A percentile compares a stretch with the other conserved stretches of the same genome.
Conservation (phyloP, 371 early-diverging fungal species). For the Mortierella sp. region DNA sequence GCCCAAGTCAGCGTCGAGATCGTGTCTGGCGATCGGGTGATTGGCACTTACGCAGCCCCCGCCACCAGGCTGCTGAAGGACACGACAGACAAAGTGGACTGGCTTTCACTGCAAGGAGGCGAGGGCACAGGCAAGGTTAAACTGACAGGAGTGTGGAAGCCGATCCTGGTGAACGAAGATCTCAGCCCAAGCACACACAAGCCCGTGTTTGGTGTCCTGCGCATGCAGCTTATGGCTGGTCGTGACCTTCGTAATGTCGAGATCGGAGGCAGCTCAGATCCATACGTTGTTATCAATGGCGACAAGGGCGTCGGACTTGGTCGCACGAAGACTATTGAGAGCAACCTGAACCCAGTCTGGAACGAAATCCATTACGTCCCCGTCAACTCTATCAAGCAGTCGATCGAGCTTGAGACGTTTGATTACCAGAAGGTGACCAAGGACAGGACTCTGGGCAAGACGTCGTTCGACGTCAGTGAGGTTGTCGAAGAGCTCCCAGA, state of each 20-base stretch:
- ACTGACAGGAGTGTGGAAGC: conserved; percentile 67
- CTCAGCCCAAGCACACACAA: conserved; percentile 58
- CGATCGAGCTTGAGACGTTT: conserved; percentile 78
- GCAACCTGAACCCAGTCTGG: conserved; percentile 87
- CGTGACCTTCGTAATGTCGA: conserved; percentile 56
- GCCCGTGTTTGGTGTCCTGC: conserved; percentile 84
- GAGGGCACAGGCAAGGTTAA: conserved; percentile 56
- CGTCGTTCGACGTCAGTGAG: conserved; percentile 58
- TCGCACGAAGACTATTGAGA: conserved; percentile 76
- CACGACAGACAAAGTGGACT: conserved; percentile 58
- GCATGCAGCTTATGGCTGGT: conserved; percentile 80
- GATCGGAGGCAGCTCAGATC: conserved; percentile 78
- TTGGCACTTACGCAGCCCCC: conserved; percentile 28
- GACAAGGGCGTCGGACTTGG: conserved; percentile 64
- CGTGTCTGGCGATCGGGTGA: conserved; percentile 27
- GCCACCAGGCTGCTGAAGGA: conserved; percentile 40
- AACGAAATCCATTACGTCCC: conserved; percentile 83
- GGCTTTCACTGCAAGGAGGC: conserved; percentile 59
- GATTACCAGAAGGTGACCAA: conserved; percentile 75
- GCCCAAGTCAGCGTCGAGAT: conserved; percentile 39
- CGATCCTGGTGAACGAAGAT: conserved; percentile 63
- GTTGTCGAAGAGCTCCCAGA: conserved; percentile 59
- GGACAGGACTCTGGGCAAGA: conserved; percentile 76
- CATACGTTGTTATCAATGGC: conserved; percentile 79
- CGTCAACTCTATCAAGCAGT: conserved; percentile 73